These are phyloP conservation scores for Cyamopsis tetragonoloba DNA, from an alignment of 306 rosid genomes.

Conservation along the genomic window DNA sequence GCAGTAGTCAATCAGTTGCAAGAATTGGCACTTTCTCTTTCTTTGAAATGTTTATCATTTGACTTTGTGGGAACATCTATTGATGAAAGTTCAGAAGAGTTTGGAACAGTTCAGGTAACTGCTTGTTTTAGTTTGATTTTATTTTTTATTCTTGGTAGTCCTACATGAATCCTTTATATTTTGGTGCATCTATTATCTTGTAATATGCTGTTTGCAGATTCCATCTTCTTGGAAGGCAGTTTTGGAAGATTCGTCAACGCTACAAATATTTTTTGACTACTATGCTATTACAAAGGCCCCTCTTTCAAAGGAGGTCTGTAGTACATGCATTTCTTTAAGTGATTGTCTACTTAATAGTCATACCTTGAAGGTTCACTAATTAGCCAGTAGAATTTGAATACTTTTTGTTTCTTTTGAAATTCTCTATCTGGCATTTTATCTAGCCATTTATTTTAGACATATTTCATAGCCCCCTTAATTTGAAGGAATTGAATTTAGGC, in stretches of 20 bases:
- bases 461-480: neutral
- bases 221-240: conserved; percentile 92
- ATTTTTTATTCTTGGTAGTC: conserved; percentile 18
- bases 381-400: neutral
- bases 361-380: neutral
- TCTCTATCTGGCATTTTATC: neutral
- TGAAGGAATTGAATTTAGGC: too few relatives aligned
- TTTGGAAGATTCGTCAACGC: conserved; percentile 89
- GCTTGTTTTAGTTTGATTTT: neutral
- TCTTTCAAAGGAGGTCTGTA: conserved; percentile 92
- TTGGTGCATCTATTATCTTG: conserved; percentile 26
- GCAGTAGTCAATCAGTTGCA: conserved; percentile 81
- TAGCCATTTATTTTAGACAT: neutral
- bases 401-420: neutral
- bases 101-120: conserved; percentile 96
- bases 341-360: conserved; percentile 13
- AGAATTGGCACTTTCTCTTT: conserved; percentile 94
- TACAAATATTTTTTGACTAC: conserved; percentile 90
- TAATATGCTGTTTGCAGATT: conserved; percentile 54
- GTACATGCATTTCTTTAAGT: conserved; percentile 26
- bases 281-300: conserved; percentile 84
- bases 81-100: conserved; percentile 99
- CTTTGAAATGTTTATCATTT: conserved; percentile 89
- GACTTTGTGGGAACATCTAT: conserved; percentile 98
- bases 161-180: conserved; percentile 6